These are phyloP conservation scores for Dictyostelium intermedium DNA, from an alignment of 78 protist genomes.

Conservation along the genomic window DNA sequence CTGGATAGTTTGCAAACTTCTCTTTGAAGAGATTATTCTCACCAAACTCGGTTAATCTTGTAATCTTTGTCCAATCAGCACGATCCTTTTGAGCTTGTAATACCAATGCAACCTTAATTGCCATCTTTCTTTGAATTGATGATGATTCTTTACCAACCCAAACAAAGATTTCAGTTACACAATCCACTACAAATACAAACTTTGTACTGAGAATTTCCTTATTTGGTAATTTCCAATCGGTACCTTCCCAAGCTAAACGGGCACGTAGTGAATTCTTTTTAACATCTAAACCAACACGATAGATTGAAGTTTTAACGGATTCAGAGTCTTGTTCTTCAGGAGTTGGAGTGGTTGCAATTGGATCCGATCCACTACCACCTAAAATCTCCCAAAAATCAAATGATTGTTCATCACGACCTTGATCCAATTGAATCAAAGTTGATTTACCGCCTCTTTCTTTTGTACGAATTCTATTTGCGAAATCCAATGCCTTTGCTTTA, in stretches of 20 bases:
- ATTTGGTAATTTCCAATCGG: constrained; percentile 63
- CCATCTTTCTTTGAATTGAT: constrained; percentile 68
- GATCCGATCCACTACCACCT: neutral
- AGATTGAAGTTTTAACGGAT: constrained; percentile 30
- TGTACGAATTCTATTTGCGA: constrained; percentile 73
- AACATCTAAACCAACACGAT: constrained; percentile 58
- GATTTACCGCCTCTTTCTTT: constrained; percentile 81
- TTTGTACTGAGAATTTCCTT: constrained; percentile 52
- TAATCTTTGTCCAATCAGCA: constrained; percentile 12
- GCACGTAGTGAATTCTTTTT: constrained; percentile 64
- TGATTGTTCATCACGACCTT: constrained; percentile 31
- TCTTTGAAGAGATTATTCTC: constrained; percentile 81
- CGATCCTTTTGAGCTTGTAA: constrained; percentile 34
- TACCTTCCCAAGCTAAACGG: constrained; percentile 72
- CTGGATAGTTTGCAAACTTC: constrained; percentile 82
- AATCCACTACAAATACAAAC: constrained; percentile 79
- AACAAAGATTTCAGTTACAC: constrained; percentile 60
- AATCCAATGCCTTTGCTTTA: constrained; percentile 77
- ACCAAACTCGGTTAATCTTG: constrained; percentile 65
- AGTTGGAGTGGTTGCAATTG: constrained; percentile 1
- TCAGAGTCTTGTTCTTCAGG: constrained; percentile 78
- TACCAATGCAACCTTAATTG: constrained; percentile 52
- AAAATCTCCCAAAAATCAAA: constrained; percentile 62
- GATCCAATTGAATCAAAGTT: constrained; percentile 52
- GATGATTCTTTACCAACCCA: constrained; percentile 85